A percentile compares a stretch with the other conserved stretches of the same genome.
Evolutionary conservation across 257 asterid species (phyloP).

Genomic region (Knoxia roxburghii): DNA sequence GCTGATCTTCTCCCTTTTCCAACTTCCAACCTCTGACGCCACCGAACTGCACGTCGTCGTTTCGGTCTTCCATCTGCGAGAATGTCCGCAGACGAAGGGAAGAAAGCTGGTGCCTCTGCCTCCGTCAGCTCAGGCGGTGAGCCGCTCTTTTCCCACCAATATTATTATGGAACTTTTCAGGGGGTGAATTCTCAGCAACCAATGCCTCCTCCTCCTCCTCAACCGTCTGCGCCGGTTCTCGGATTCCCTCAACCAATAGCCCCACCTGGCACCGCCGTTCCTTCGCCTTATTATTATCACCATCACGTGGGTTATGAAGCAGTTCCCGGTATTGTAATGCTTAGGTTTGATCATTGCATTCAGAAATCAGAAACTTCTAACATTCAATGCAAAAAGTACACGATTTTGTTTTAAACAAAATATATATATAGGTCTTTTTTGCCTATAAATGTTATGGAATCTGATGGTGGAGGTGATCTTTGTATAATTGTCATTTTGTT

Average conservation of each 20-base stretch:
- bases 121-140: constrained; percentile 21
- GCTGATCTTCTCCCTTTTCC: no score
- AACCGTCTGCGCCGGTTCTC: constrained; percentile 42
- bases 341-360: not conserved
- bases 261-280: constrained; percentile 39
- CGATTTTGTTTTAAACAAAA: not conserved
- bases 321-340: constrained; percentile 44
- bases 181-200: constrained; percentile 72
- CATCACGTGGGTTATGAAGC: constrained; percentile 54
- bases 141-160: constrained; percentile 36
- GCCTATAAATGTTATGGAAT: not conserved
- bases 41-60: not conserved
- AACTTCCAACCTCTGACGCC: not conserved
- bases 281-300: constrained; percentile 48
- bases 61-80: constrained; percentile 18
- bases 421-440: no score
- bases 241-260: constrained; percentile 86
- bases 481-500: not conserved
- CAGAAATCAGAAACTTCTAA: not conserved
- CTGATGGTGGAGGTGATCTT: not conserved
- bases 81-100: constrained; percentile 50
- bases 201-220: constrained; percentile 29
- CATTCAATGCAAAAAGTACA: not conserved
- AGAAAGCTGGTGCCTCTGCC: constrained; percentile 19
- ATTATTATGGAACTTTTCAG: constrained; percentile 82